Evolutionary conservation across 306 rosid genomes (phyloP), one percentile per base, ranked within the genome.

Genomic region (Quercus aquifolioides): DNA sequence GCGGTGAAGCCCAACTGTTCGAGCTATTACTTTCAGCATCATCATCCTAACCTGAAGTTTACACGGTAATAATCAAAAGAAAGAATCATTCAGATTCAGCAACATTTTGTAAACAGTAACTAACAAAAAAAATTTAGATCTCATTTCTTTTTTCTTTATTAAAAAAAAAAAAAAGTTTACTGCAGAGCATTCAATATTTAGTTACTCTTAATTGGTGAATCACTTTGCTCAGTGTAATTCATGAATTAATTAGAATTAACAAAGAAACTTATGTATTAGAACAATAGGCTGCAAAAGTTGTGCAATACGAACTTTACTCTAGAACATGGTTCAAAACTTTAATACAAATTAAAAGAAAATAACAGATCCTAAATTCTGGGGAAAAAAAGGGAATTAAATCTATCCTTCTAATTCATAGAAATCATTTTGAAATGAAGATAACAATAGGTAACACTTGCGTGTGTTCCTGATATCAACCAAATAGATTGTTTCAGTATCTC

Each of bases 11-110:
- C 97, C 98, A 88, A 94, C 79, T 18, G 90, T 90, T 80, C 92
- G 90, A 78, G 97, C 91, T 79, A 94, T 80, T 85, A 94, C 90
- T 90, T 94, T 94, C 84, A 94, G 26, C 85, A 92, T 79, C 97
- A 94, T 92, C 98, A 94, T 88, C 90, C 79, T 91, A 83, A 94
- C 91, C 97, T 92, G 84, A 60, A 77, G 71, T 76, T 75, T n/a
- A 70, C 7, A 85, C 28, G 6, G 54, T n/a, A 80, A 82, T 77
- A 55, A 68, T 70, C 78, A 33, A 82, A 83, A 79, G 74, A 79
- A 69, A 74, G 52, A 71, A 82, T 82, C 15, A 73, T 46, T 46
- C 54, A 46, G 20, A 55, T 74, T 54, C 68, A 5, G 38, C 19
- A 38, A 15, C 54, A 43, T 6, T 31, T 35, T 23, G 23, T 5